Conservation (phyloP, 2,329 filamentous ascomycete genomes). For the Fonsecaea pugnacius region DNA sequence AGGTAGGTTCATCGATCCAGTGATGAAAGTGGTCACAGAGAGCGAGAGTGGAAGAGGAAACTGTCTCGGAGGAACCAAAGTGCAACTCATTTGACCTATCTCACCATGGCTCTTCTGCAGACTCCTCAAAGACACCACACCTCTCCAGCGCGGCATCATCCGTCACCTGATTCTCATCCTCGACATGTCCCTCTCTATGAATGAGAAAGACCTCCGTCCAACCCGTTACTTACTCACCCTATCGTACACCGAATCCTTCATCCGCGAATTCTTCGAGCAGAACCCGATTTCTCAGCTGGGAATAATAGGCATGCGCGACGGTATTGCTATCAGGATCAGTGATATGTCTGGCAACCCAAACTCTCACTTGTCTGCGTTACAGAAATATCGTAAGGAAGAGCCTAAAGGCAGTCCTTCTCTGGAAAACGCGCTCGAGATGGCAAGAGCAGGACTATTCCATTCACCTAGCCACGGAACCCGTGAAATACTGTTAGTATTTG, state of each 20-base stretch:
- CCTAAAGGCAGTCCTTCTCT: slow-evolving; percentile 74
- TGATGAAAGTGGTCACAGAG: neutral
- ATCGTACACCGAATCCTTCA: slow-evolving; percentile 82
- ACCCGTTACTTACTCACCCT: slow-evolving; percentile 82
- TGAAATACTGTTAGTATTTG: slow-evolving; percentile 89
- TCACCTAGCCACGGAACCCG: slow-evolving; percentile 90
- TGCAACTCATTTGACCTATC: slow-evolving; percentile 1
- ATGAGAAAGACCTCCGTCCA: slow-evolving; percentile 90
- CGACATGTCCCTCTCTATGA: slow-evolving; percentile 92
- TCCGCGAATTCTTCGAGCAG: slow-evolving; percentile 95
- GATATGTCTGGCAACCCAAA: slow-evolving; percentile 90
- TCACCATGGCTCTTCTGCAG: slow-evolving; percentile 51
- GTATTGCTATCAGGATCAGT: slow-evolving; percentile 80
- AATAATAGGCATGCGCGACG: slow-evolving; percentile 90
- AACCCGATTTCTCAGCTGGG: slow-evolving; percentile 97
- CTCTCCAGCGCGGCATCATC: slow-evolving; percentile 94
- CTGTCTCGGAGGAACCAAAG: slow-evolving; percentile 8
- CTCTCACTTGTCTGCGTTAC: slow-evolving; percentile 79
- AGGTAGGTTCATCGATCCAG: slow-evolving; percentile 51
- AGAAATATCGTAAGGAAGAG: slow-evolving; percentile 60
- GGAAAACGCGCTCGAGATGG: slow-evolving; percentile 96
- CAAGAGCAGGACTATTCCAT: slow-evolving; percentile 86
- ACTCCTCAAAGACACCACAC: slow-evolving; percentile 89
- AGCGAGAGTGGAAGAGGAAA: neutral
- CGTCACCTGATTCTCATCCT: slow-evolving; percentile 90